A percentile compares a stretch with the other conserved stretches of the same genome.
phyloP scores from a whole-genome alignment of 108 stramenopile genomes.

The Heterococcus sp. region DNA sequence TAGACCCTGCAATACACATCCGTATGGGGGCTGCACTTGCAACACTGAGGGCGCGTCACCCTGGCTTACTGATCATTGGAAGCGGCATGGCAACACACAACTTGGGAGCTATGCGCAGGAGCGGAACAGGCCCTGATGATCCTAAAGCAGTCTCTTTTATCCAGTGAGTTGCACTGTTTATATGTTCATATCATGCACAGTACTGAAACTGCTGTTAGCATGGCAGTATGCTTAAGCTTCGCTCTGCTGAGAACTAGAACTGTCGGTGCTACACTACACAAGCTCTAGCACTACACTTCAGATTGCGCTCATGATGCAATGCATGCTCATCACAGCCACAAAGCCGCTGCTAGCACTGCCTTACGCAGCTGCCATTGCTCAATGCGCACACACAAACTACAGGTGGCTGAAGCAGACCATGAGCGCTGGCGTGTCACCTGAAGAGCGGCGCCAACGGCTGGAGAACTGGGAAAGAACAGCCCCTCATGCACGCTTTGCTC shows the following conservation, averaged over 20 bases:
- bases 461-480: constrained; percentile 44
- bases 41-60: constrained; percentile 49
- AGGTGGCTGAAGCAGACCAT: constrained; percentile 50
- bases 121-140: neutral
- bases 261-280: too few relatives aligned
- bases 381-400: too few relatives aligned
- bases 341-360: too few relatives aligned
- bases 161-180: too few relatives aligned
- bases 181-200: too few relatives aligned
- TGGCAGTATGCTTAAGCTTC: too few relatives aligned
- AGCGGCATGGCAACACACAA: constrained; percentile 61
- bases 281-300: too few relatives aligned
- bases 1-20: constrained; percentile 43
- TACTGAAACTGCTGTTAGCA: too few relatives aligned
- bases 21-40: constrained; percentile 64
- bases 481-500: constrained; percentile 35
- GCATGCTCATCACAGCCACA: too few relatives aligned
- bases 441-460: constrained; percentile 28
- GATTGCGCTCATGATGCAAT: too few relatives aligned
- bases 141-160: neutral
- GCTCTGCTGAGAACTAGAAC: too few relatives aligned
- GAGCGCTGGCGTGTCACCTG: constrained; percentile 12
- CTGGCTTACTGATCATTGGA: constrained; percentile 68
- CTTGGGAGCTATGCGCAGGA: neutral
- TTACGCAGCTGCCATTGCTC: too few relatives aligned